Conservation (phyloP, 805 yeast genomes). For the Wickerhamomyces queroliae region DNA sequence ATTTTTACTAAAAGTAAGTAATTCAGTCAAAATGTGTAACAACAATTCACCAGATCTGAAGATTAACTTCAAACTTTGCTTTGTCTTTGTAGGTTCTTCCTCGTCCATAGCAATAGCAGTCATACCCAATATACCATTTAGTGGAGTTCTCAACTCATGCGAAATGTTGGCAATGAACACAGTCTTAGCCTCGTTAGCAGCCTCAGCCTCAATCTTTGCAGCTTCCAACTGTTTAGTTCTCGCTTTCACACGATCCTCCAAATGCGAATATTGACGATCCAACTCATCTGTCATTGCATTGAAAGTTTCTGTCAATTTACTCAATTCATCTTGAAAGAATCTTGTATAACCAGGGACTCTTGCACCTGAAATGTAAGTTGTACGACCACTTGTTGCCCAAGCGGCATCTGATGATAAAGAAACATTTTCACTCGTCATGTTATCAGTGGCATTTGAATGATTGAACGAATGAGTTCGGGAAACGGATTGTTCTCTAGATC, state of each 20-base stretch:
- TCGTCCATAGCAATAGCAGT: constrained; percentile 93
- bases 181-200: constrained; percentile 95
- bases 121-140: constrained; percentile 95
- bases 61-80: constrained; percentile 72
- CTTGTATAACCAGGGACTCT: constrained; percentile 42
- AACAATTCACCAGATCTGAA: constrained; percentile 89
- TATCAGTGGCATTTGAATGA: not conserved
- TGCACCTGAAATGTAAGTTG: constrained; percentile 30
- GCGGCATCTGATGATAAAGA: constrained; percentile 11
- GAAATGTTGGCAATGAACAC: constrained; percentile 89
- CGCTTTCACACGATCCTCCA: constrained; percentile 83
- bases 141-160: constrained; percentile 91
- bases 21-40: constrained; percentile 83
- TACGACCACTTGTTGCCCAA: constrained; percentile 15
- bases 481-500: not conserved
- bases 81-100: constrained; percentile 57
- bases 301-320: constrained; percentile 83
- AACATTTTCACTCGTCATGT: constrained; percentile 6
- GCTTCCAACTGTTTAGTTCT: constrained; percentile 86
- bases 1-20: constrained; percentile 88
- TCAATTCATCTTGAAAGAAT: constrained; percentile 73
- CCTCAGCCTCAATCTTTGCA: constrained; percentile 84
- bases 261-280: constrained; percentile 72
- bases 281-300: constrained; percentile 88
- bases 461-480: not conserved